Evolutionary conservation across 176 grass and related monocot genomes (phyloP), one percentile per base, ranked within the genome.

Genomic region (Carex kokanica): DNA sequence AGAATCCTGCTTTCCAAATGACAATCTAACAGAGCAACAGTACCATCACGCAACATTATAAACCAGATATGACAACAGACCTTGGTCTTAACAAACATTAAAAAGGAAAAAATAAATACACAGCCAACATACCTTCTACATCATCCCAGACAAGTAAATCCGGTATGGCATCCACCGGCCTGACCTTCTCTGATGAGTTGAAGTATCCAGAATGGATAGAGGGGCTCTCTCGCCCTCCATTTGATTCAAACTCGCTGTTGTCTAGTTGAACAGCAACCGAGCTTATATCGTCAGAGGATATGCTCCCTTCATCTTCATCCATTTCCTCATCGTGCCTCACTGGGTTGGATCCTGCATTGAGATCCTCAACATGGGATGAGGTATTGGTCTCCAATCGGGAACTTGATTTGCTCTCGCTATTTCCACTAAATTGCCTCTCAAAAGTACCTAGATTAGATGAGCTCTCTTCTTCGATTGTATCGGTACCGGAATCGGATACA

Each of bases 221-320:
- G 78, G 82, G 56, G 81, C 85, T 93, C 64, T 89, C 94, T 77
- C 87, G 87, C 49, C 88, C 89, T 55, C 81, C 79, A 77, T 80
- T 83, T 17, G 57, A 36, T 24, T 92, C 87, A 81, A 97, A 93
- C 81, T 91, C 94, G 56, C 85, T 93, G 41, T 88, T 78, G 86
- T 93, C 94, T 71, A 88, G 86, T 87, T 91, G 88, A 87, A 93
- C 91, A 85, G 89, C 87, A 81, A 97, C 54, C 8, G 94, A 97
- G 32, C 89, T 92, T 78, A 88, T 86, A 54, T 83, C 89, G 84
- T 97, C 89, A 60, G 91, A 97, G 79, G 87, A 91, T 80, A 93
- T 84, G 80, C 94, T 97, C 77, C 68, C 91, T 85, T 41, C 80
- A 84, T 93, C 91, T 60, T 79, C 73, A 64, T 84, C 90, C 68